Base-by-base conservation (phyloP, 192 early-diverging fungal species). In the Chytriomyces confervae region DNA sequence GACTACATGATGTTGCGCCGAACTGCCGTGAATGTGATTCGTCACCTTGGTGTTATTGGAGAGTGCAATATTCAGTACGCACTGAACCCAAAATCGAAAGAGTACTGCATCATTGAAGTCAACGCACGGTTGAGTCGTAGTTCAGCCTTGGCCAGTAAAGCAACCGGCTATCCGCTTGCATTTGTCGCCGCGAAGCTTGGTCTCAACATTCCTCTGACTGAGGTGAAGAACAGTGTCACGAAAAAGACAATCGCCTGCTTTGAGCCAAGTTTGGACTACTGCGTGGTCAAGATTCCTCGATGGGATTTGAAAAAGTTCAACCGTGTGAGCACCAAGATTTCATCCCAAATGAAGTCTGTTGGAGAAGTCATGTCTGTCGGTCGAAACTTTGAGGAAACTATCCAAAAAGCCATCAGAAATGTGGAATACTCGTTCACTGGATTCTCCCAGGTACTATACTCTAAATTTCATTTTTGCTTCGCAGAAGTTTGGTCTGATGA, bases 51-150 rank as follows among this genome's bases (percentile, higher is more conserved):
- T 72, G 97, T 99, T 1, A 90, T 99, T 20, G 97, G 97, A 73
- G 97, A 99, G 87, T 99, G 97, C 88, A 99, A 99, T 84, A 95
- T 99, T 76, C 97, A 99, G 86, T 99, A 99, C 81, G 96, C 96
- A 23, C 88, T 99, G 53, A 97, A 97, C 87, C 97, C 97, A 16
- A 81, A 93, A 64, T 92, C 91, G 67, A 92, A 93, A 84, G 97
- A 99, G 84, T 99, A 97, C 87, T 93, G 94, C 85, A 95, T 99
- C 79, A 99, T 99, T 77, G 97, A 99, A 87, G 96, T 99, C 79
- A 99, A 99, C 79, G 97, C 97, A 23, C 94, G 97, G 71, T 86
- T 99, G 27, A 95, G 93, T 75, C 91, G 97, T 80, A 92, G 90
- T 69, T 94, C 94, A 18, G 97, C 97, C 11, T 88, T 99, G 24